Evolutionary conservation across 208 protist genomes (phyloP), one percentile per base, ranked within the genome.

Genomic region (Wallacemonas collosoma): DNA sequence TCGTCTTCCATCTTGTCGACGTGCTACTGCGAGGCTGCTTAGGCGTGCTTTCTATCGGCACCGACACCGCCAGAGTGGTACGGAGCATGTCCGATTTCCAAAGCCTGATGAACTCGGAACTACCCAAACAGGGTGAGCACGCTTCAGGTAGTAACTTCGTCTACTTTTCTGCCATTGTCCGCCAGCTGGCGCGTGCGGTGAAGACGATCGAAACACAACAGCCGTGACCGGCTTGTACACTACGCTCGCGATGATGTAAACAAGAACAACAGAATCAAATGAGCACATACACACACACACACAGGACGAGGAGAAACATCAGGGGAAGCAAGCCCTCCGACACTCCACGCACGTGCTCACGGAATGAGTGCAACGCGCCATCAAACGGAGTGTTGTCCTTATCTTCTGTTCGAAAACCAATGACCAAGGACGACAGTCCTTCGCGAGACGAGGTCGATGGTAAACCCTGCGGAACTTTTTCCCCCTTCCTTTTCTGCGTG

Each of bases 1-100:
- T 95, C 4, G 72, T 95, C 11, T 98, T 96, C 72, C 94, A 97
- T 73, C 80, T 97, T 38, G 68, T 95, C 1, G 91, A 96, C 74
- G 80, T 90, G 17, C 50, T 97, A 3, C 79, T 97, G 12, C 77
- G 87, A 48, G 81, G 90, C 55, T 97, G 91, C 75, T 26, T 98
- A 63, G 94, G 93, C 26, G 91, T 88, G 26, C 70, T 98, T 12
- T 87, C 82, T 7, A 75, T 97, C 35, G 90, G 85, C 14, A 56
- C 67, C 7, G 69, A 86, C 44, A 68, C 80, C 53, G 67, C 68
- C 9, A 60, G 55, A 6, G 81, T 82, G 7, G 84, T 88, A 15
- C 55, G 76, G 45, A 57, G 68, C n/a, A 77, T 95, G 47, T 76
- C 86, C 5, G 90, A 90, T 38, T 95, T 97, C 62, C 93, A 97